Evolutionary conservation across 805 yeast species (phyloP), one percentile per base, ranked within the genome.

Genomic region (Candida boidinii): DNA sequence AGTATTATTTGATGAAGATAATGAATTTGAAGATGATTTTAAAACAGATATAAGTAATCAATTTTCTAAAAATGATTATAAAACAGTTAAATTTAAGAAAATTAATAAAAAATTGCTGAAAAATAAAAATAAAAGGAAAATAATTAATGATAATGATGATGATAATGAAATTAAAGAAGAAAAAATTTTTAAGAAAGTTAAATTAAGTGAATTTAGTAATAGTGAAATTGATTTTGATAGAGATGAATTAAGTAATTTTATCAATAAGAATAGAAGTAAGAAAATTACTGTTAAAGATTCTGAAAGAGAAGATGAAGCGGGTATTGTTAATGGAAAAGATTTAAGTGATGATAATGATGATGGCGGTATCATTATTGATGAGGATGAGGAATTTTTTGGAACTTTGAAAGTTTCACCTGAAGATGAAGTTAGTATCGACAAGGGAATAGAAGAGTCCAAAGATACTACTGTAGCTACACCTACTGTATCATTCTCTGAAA

Each of bases 321-420:
- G n/a, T n/a, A n/a, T n/a, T n/a, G n/a, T n/a, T n/a, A n/a, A n/a
- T n/a, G n/a, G n/a, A n/a, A n/a, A n/a, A n/a, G n/a, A n/a, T n/a
- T n/a, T n/a, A n/a, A n/a, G n/a, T n/a, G 38, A 31, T 3, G 16
- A 14, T 6, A 18, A 23, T 31, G 32, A 38, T 18, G 31, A 31
- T 11, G 38, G 13, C 7, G 56, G 53, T 7, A 31, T 54, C 13
- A 33, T 45, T 2, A 39, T 62, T 15, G 58, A 60, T 42, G 69
- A 63, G 30, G 58, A 49, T 14, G 34, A 49, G 2, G 66, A 60
- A 29, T 63, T 64, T 33, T 41, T 64, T 30, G 44, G 45, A n/a
- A 34, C 45, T 1, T 35, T 53, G 1, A 49, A 48, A 5, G 19
- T 49, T 7, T 38, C 41, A 39, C 23, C 48, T 39, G 34, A 44